phyloP scores from a whole-genome alignment of 305 asterid genomes.

The Fraxinus dipetala region DNA sequence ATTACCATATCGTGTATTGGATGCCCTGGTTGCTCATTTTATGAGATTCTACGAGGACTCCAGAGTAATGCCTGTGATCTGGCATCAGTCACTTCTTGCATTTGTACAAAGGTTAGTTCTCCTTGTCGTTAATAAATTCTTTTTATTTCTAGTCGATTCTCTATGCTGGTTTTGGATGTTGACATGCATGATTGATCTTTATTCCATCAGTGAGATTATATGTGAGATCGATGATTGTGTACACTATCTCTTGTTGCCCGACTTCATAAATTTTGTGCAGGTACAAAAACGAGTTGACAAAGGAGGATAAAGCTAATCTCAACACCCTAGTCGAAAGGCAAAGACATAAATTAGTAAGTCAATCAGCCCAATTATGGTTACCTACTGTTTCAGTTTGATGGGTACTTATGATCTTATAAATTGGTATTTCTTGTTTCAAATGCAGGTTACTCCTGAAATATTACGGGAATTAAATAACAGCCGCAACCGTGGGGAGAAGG shows the following conservation, averaged over 20 bases:
- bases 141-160: background rate
- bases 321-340: conserved; percentile 64
- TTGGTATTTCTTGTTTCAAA: conserved; percentile 5
- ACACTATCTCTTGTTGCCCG: background rate
- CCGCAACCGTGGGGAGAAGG: conserved; percentile 91
- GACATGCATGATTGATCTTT: background rate
- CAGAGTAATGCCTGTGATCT: conserved; percentile 89
- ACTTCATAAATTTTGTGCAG: conserved; percentile 30
- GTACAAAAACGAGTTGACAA: conserved; percentile 79
- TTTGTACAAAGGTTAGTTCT: conserved; percentile 73
- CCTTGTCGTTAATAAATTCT: background rate
- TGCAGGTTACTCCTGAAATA: conserved; percentile 93
- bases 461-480: conserved; percentile 79
- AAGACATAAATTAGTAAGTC: conserved; percentile 72
- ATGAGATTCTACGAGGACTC: conserved; percentile 71
- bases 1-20: conserved; percentile 88
- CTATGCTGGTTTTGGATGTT: background rate
- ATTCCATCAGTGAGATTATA: background rate
- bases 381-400: background rate
- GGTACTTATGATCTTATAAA: background rate
- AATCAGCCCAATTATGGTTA: conserved; percentile 6
- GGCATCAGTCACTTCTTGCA: conserved; percentile 97
- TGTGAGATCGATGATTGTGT: background rate
- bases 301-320: conserved; percentile 72
- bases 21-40: conserved; percentile 87